Base-by-base conservation (phyloP, 306 rosid species). In the Gillenia trifoliata region DNA sequence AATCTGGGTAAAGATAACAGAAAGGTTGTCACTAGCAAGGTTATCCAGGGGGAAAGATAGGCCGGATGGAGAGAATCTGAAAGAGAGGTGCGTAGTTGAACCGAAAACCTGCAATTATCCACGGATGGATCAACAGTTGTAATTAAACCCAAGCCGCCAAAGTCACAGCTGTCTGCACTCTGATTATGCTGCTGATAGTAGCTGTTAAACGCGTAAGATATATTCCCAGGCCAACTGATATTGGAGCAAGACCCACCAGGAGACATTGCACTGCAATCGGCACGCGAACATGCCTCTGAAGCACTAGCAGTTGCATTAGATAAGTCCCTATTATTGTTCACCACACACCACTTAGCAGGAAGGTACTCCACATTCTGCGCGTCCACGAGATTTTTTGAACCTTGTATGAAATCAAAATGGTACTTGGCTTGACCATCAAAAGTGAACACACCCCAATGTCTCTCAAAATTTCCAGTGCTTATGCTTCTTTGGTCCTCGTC, bases 401-500 rank as follows among this genome's bases (percentile, higher is more conserved):
- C 90, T 70, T 82, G 87, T 71, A 85, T 88, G 23, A 91, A 83
- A 73, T 91, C 90, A 25, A 87, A 78, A 9, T 22, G 87, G 79
- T 91, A 93, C 85, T 93, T 93, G 69, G 97, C 94, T 86, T 93
- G 98, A 55, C 98, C 98, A 31, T 93, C 98, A 9, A 93, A 93
- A 68, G 97, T 89, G 85, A 91, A 93, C 50, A 93, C 71, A 17
- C 98, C 98, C 97, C 98, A 91, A 68, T 93, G 98, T 71, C 94
- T 82, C 80, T 93, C 98, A 31, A 86, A 93, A 83, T 81, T 78
- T 70, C 93, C 97, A 2, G 85, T 70, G 65, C 84, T 59, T 71
- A 86, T 83, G 85, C 86, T 85, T 75, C 98, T 87, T 77, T 83
- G 84, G 66, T 91, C 98, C 83, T 93, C 97, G 8, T 93, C 97